Conservation (phyloP, 345 rosid genomes). For the Excoecaria agallocha region DNA sequence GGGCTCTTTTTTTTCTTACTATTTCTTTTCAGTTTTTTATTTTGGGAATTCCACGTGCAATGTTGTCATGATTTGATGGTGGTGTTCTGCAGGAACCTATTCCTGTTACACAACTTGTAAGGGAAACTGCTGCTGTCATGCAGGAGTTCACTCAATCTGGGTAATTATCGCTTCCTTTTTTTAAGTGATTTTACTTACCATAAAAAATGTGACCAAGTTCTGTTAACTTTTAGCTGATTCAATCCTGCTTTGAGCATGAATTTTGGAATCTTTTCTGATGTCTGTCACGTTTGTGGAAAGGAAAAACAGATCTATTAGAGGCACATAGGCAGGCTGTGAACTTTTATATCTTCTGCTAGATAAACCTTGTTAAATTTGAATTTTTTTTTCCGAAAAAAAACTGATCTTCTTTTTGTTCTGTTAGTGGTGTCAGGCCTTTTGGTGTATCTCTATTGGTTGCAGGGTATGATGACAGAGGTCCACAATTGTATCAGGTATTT, state of each 20-base stretch:
- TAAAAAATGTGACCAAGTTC: background rate
- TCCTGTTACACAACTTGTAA: conserved; percentile 95
- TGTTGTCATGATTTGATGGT: conserved; percentile 3
- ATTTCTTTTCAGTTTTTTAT: background rate
- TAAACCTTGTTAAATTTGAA: too few species aligned
- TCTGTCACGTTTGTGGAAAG: background rate
- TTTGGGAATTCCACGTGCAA: background rate
- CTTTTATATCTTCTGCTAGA: background rate
- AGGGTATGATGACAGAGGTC: conserved; percentile 93
- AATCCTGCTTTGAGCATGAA: background rate
- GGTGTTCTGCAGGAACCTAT: conserved; percentile 65
- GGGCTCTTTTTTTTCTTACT: background rate
- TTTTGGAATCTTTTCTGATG: background rate
- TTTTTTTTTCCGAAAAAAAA: background rate
- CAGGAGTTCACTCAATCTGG: conserved; percentile 98
- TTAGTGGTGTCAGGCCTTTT: conserved; percentile 92
- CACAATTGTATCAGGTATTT: conserved; percentile 83
- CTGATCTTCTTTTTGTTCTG: conserved; percentile 14
- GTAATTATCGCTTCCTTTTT: conserved; percentile 34
- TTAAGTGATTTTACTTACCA: background rate
- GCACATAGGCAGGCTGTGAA: background rate
- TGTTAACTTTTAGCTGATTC: too few species aligned
- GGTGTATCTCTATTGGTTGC: conserved; percentile 92
- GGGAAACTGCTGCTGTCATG: conserved; percentile 98
- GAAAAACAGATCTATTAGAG: background rate